Percentiles rank a stretch among this genome's conserved stretches.
Conservation (phyloP, 116 monocot genomes). For the Phalaenopsis hybrid region DNA sequence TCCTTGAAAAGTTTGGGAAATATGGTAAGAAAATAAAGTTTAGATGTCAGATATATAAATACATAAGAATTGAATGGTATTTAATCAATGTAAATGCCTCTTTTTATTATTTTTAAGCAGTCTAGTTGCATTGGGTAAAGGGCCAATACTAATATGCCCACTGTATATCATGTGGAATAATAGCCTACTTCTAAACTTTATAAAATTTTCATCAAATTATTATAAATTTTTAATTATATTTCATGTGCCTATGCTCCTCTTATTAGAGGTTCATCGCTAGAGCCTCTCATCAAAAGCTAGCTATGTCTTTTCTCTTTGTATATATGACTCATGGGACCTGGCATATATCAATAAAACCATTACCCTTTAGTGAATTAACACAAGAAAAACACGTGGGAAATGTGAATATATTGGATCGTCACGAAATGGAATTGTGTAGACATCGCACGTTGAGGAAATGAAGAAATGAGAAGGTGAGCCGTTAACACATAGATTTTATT, state of each 20-base stretch:
- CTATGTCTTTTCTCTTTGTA: neutral
- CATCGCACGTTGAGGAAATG: too few species aligned
- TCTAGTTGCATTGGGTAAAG: neutral
- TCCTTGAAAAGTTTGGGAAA: too few species aligned
- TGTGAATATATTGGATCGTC: neutral
- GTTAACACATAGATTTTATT: too few species aligned
- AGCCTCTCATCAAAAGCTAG: neutral
- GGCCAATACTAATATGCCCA: neutral
- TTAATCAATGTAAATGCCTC: too few species aligned
- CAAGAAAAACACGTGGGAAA: conserved; percentile 2
- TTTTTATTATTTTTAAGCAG: neutral
- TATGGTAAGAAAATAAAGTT: too few species aligned
- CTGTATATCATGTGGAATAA: neutral
- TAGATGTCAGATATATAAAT: too few species aligned
- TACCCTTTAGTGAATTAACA: neutral
- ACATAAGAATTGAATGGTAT: too few species aligned
- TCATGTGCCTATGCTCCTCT: too few species aligned
- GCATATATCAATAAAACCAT: neutral
- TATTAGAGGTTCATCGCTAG: too few species aligned
- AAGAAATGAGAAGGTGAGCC: too few species aligned
- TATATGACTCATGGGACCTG: too few species aligned
- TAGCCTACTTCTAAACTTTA: neutral
- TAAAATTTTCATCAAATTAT: neutral
- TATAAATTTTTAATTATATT: neutral
- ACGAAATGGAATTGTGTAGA: too few species aligned